Evolutionary conservation across 169 alveolate species (phyloP), one percentile per base, ranked within the genome.

Genomic region (Toxoplasma gondii): DNA sequence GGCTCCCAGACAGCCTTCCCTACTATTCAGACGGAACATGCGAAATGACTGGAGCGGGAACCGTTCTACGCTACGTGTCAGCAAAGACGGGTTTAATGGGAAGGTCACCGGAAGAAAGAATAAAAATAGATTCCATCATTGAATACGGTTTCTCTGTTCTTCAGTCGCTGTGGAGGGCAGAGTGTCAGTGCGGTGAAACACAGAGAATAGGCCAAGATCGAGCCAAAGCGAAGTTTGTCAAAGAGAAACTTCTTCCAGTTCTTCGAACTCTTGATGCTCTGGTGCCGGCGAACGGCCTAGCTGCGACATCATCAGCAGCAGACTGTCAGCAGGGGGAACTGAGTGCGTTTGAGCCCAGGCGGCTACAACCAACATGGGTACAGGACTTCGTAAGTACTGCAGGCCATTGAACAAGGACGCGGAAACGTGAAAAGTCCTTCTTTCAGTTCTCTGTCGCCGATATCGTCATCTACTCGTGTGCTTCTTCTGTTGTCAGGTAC

Each of bases 401-500:
- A 29, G 27, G 12, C 1, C 12, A 64, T 64, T 64, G 78, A 19
- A 39, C 58, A 17, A 49, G 58, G 12, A 64, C 24, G 78, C 78
- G 29, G 34, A 64, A 64, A 64, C 7, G 17, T 64, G 29, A 19
- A 0, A 19, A 64, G 7, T 64, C 41, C 36, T 78, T 82, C 22
- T n/a, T 45, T 39, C 90, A 82, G 90, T 82, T 82, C 41, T 82
- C 90, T 10, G 90, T 82, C 31, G 90, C 90, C 38, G 90, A 82
- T 36, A 82, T 82, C 69, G 38, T 45, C 41, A n/a, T 82, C 67
- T 82, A 82, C 67, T 82, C 90, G 22, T 41, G 69, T 29, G 38
- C 36, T 16, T 82, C 69, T 36, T 82, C 90, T 36, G 38, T 82
- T 82, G 90, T 36, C 90, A 9, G 90, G 90, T 82, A 82, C 27